These are phyloP conservation scores for Fusarium falciforme DNA, from an alignment of 2,329 filamentous ascomycete species.

Conservation along the genomic window DNA sequence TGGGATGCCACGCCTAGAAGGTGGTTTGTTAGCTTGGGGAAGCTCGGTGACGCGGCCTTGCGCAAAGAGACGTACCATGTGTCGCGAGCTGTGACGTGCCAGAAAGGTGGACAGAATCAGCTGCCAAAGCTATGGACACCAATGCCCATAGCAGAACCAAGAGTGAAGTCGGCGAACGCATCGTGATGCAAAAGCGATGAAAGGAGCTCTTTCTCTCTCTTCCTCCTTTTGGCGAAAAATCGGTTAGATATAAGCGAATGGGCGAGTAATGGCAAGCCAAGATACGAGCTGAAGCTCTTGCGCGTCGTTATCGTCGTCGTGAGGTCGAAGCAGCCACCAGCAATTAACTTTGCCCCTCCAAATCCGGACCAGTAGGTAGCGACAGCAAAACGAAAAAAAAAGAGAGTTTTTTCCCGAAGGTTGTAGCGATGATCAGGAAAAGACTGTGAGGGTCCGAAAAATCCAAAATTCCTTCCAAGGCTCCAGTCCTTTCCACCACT, in stretches of 20 bases:
- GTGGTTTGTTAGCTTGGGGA: constrained; percentile 19
- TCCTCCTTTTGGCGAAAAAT: neutral
- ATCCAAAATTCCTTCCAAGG: neutral
- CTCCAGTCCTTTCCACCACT: constrained; percentile 15
- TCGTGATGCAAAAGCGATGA: constrained; percentile 7
- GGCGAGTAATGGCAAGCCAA: neutral
- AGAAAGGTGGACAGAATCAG: constrained; percentile 27
- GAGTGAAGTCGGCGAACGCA: constrained; percentile 30
- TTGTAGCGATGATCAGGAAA: constrained; percentile 15
- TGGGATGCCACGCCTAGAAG: constrained; percentile 78
- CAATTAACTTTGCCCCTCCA: constrained; percentile 21
- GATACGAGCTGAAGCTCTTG: constrained; percentile 14
- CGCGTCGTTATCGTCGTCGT: constrained; percentile 3
- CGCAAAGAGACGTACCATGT: constrained; percentile 26
- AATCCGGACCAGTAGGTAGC: constrained; percentile 29
- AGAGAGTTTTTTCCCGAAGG: constrained; percentile 6
- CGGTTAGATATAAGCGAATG: neutral
- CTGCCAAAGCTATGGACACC: constrained; percentile 16
- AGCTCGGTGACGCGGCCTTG: neutral
- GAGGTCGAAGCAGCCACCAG: constrained; percentile 1
- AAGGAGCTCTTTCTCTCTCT: neutral
- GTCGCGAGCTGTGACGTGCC: constrained; percentile 36
- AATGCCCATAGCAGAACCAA: constrained; percentile 32
- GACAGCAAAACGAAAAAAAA: constrained; percentile 11
- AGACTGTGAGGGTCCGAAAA: neutral